A percentile compares a stretch with the other conserved stretches of the same genome.
These are phyloP conservation scores for Waltergamsia citrina DNA, from an alignment of 2,329 filamentous ascomycete genomes.

Conservation along the genomic window DNA sequence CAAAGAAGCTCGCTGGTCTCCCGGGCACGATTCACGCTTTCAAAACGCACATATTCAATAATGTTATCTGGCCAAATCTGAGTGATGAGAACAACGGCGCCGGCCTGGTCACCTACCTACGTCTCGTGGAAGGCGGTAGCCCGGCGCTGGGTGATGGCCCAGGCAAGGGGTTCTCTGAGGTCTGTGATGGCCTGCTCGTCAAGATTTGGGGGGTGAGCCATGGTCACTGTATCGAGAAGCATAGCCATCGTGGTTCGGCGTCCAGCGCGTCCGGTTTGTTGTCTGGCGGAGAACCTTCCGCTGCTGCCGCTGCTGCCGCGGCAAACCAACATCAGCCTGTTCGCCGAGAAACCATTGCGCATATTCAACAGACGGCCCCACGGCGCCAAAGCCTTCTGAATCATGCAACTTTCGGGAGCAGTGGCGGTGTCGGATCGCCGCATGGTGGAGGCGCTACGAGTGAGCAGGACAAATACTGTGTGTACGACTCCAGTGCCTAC, in stretches of 20 bases:
- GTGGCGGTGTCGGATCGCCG: background rate
- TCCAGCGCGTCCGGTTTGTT: slow-evolving; percentile 37
- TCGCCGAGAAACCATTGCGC: background rate
- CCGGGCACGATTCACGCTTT: slow-evolving; percentile 86
- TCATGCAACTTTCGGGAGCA: slow-evolving; percentile 12
- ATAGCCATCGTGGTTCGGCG: slow-evolving; percentile 50
- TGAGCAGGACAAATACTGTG: slow-evolving; percentile 45
- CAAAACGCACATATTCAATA: slow-evolving; percentile 94
- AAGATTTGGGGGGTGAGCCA: slow-evolving; percentile 84
- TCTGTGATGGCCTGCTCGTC: slow-evolving; percentile 81
- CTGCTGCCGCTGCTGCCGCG: background rate
- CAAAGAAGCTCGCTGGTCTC: slow-evolving; percentile 79
- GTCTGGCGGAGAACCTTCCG: background rate
- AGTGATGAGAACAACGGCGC: slow-evolving; percentile 94
- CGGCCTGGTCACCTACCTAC: slow-evolving; percentile 82
- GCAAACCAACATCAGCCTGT: too few relatives aligned
- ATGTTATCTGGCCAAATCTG: slow-evolving; percentile 94
- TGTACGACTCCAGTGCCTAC: slow-evolving; percentile 84
- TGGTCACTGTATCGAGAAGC: slow-evolving; percentile 74
- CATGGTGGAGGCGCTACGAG: slow-evolving; percentile 10
- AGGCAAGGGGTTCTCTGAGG: slow-evolving; percentile 73
- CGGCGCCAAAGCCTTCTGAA: slow-evolving; percentile 18
- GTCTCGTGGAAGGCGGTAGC: slow-evolving; percentile 82
- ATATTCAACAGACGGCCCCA: slow-evolving; percentile 4
- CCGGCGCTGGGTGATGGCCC: slow-evolving; percentile 73